Evolutionary conservation across 1,139 yeast genomes (phyloP), one percentile per base, ranked within the genome.

Genomic region (Kodamaea suecica): DNA sequence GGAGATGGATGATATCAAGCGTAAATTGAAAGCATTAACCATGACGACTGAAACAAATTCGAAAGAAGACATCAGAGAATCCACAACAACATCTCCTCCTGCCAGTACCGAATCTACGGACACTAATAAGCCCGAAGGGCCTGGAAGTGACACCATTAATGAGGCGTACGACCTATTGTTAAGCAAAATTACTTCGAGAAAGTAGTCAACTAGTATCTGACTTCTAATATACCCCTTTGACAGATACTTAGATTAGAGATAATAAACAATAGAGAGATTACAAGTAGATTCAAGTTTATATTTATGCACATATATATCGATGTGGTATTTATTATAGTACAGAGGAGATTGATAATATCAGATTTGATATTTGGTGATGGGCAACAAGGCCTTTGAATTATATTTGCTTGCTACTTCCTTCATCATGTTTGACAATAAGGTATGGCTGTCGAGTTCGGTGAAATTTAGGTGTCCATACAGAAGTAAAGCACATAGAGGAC

Each of bases 131-230:
- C 40, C 9, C 40, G 23, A 27, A 27, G 23, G 17, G 9, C n/a
- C 29, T 16, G 49, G 45, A 40, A 45, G 48, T 5, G 64, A 55
- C 19, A 63, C 59, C 3, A 59, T 73, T 12, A 69, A 59, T 40
- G 67, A 72, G 19, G 74, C 78, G 0, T 76, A 74, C 48, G 82
- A 77, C 49, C 59, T 67, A 39, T 70, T 76, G 10, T 55, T 76
- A 36, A 73, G 67, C 31, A 66, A 62, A 19, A 19, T 19, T 6
- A 19, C 21, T 19, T 19, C 21, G 9, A 19, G 21, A 9, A 19
- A 19, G 9, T 19, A 19, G 21, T 19, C 21, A 19, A 19, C n/a
- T n/a, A n/a, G 21, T 19, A 19, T 19, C 21, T 19, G 21, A 19
- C 21, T 6, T 19, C 9, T 19, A n/a, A n/a, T n/a, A n/a, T n/a